Conservation (phyloP, 768 basidiomycete genomes). For the Tylopilus plumbeoviolaceoides region DNA sequence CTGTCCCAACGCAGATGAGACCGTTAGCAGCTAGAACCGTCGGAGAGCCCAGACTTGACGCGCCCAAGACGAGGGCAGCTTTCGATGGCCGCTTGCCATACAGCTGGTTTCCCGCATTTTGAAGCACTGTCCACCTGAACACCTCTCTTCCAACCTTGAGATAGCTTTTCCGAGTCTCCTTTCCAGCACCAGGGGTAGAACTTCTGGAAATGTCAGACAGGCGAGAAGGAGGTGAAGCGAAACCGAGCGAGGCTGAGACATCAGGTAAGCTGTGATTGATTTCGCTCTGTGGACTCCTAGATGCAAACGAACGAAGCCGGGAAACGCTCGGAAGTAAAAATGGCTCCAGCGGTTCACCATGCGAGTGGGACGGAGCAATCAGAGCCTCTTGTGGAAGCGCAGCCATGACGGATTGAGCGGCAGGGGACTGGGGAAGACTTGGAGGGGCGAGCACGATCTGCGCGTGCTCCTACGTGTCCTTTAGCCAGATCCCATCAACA, state of each 20-base stretch:
- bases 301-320: slow-evolving; percentile 68
- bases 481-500: slow-evolving; percentile 20
- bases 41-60: slow-evolving; percentile 57
- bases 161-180: slow-evolving; percentile 18
- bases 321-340: slow-evolving; percentile 76
- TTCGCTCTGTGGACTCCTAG: slow-evolving; percentile 41
- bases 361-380: neutral
- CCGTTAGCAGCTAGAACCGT: slow-evolving; percentile 84
- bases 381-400: slow-evolving; percentile 34
- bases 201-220: slow-evolving; percentile 68
- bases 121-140: slow-evolving; percentile 74
- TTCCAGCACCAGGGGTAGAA: slow-evolving; percentile 48
- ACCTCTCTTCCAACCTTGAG: slow-evolving; percentile 45
- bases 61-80: slow-evolving; percentile 57
- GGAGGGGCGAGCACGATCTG: slow-evolving; percentile 36
- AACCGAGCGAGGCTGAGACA: slow-evolving; percentile 39
- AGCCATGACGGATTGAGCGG: slow-evolving; percentile 19
- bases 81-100: slow-evolving; percentile 53
- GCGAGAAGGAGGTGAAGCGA: slow-evolving; percentile 58
- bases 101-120: slow-evolving; percentile 53
- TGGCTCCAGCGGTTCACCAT: slow-evolving; percentile 35
- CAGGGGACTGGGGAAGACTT: slow-evolving; percentile 39
- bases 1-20: slow-evolving; percentile 84
- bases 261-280: slow-evolving; percentile 42
- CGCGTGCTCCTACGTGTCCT: slow-evolving; percentile 30